phyloP scores from a whole-genome alignment of 2,329 filamentous ascomycete genomes.

The Botrytis cinerea region DNA sequence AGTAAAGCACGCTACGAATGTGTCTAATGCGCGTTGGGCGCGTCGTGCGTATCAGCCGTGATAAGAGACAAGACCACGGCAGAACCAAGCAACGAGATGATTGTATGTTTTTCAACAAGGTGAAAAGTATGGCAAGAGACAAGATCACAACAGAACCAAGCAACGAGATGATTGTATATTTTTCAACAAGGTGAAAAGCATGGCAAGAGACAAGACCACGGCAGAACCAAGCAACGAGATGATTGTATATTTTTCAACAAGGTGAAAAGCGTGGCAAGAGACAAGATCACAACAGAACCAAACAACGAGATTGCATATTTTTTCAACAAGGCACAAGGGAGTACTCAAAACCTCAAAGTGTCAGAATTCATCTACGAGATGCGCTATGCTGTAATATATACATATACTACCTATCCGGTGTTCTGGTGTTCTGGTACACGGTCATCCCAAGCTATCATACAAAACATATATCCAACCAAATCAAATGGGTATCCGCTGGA shows the following conservation, averaged over 20 bases:
- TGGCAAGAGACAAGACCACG: not conserved
- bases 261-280: not conserved
- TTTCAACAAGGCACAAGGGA: not conserved
- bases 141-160: not conserved
- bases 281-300: not conserved
- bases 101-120: not conserved
- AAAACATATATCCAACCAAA: not conserved
- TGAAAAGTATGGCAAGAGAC: not conserved
- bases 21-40: not conserved
- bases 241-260: not conserved
- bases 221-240: not conserved
- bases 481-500: slow-evolving; percentile 12
- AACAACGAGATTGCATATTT: not conserved
- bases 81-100: not conserved
- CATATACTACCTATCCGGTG: not conserved
- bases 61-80: not conserved
- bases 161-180: not conserved
- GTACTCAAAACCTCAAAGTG: not conserved
- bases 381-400: too few relatives aligned
- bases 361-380: not conserved
- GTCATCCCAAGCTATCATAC: not conserved
- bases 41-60: not conserved
- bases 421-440: not conserved
- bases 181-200: not conserved
- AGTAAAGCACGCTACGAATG: not conserved